phyloP scores from a whole-genome alignment of 1,139 yeast species.

The Ashbya aceris region DNA sequence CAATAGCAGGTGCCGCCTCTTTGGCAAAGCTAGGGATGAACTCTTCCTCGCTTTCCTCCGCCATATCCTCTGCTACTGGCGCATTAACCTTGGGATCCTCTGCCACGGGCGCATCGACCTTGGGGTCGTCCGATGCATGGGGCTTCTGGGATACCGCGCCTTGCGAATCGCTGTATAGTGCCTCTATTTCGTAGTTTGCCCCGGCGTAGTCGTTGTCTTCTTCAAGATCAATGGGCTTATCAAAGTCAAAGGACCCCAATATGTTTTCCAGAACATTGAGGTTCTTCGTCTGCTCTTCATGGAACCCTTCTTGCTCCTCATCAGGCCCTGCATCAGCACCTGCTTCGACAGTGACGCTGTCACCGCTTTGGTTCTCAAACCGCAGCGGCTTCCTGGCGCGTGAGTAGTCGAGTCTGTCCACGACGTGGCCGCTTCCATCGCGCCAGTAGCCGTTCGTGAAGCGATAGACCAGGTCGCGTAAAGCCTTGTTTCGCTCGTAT shows the following conservation, averaged over 20 bases:
- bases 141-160: neutral
- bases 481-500: slow-evolving; percentile 53
- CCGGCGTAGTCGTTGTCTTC: slow-evolving; percentile 38
- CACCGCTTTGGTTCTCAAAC: slow-evolving; percentile 15
- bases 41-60: slow-evolving; percentile 34
- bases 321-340: slow-evolving; percentile 22
- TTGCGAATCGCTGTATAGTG: slow-evolving; percentile 5
- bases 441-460: slow-evolving; percentile 60
- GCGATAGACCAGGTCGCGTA: slow-evolving; percentile 52
- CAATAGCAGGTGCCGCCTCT: slow-evolving; percentile 3
- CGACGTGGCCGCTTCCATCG: slow-evolving; percentile 71
- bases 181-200: slow-evolving; percentile 40
- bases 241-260: slow-evolving; percentile 47
- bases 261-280: slow-evolving; percentile 45
- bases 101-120: slow-evolving; percentile 13
- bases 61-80: neutral
- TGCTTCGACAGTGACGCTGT: slow-evolving; percentile 11
- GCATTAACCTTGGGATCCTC: slow-evolving; percentile 12
- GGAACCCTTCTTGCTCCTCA: slow-evolving; percentile 23
- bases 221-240: slow-evolving; percentile 47
- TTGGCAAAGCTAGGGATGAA: slow-evolving; percentile 45
- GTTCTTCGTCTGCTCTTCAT: slow-evolving; percentile 33
- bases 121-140: neutral
- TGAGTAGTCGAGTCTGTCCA: slow-evolving; percentile 43
- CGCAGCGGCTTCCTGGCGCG: slow-evolving; percentile 10